These are phyloP conservation scores for Ophiostoma quercus DNA, from an alignment of 2,329 filamentous ascomycete species.

Conservation along the genomic window DNA sequence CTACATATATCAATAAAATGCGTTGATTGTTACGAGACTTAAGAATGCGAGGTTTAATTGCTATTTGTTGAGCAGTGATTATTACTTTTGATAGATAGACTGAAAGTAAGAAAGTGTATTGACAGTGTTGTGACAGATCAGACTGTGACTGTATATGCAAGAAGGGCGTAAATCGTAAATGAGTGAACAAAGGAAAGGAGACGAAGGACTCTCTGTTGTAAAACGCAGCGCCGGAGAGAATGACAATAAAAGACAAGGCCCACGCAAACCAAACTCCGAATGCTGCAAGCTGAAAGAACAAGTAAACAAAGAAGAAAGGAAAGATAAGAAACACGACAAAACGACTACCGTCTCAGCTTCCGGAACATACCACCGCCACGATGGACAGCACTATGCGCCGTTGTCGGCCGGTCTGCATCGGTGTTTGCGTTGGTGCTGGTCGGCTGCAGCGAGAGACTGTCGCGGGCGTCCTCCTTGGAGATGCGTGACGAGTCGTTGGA, in stretches of 20 bases:
- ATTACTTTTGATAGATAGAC: neutral
- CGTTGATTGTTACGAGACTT: neutral
- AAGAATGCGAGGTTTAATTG: neutral
- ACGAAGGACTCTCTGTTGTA: neutral
- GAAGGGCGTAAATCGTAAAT: conserved; percentile 11
- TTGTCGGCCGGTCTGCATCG: neutral
- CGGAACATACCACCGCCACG: conserved; percentile 22
- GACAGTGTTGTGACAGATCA: neutral
- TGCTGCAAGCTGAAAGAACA: conserved; percentile 1
- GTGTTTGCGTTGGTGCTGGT: neutral
- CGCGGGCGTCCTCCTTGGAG: conserved; percentile 42
- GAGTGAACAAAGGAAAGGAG: neutral
- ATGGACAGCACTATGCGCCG: conserved; percentile 3
- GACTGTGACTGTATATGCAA: neutral
- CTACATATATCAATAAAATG: neutral
- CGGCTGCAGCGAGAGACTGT: conserved; percentile 29
- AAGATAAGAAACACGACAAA: neutral
- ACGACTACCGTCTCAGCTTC: conserved; percentile 22
- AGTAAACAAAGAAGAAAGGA: conserved; percentile 12
- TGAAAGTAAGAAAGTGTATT: neutral
- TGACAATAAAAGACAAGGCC: neutral
- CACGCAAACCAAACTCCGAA: neutral
- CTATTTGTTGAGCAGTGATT: neutral
- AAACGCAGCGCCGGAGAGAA: neutral
- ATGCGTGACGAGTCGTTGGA: conserved; percentile 24